Conservation (phyloP, 495 filamentous ascomycete genomes). For the Podospora australis region DNA sequence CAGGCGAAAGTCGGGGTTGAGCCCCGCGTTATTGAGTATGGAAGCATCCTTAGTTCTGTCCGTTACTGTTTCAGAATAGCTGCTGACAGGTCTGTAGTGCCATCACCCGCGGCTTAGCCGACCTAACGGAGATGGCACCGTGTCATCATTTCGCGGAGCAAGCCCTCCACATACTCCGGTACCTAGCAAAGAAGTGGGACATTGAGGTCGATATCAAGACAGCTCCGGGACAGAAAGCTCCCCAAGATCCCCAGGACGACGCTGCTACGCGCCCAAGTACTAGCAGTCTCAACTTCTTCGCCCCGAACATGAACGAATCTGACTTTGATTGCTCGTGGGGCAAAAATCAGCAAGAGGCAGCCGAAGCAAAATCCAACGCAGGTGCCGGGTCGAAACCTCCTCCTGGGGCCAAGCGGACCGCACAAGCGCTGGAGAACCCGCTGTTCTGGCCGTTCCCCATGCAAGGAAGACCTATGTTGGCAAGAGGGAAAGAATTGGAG, state of each 20-base stretch:
- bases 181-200: slow-evolving; percentile 51
- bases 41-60: no score
- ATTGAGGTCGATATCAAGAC: slow-evolving; percentile 40
- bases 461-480: slow-evolving; percentile 47
- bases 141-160: slow-evolving; percentile 56
- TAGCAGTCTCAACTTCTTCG: slow-evolving; percentile 45
- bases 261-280: slow-evolving; percentile 30
- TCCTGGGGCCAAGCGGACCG: no score
- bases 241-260: slow-evolving; percentile 14
- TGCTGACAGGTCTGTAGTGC: no score
- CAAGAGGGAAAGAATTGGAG: slow-evolving; percentile 35
- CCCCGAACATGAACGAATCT: slow-evolving; percentile 37
- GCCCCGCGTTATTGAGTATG: slow-evolving; percentile 30
- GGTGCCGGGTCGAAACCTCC: not conserved
- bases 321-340: slow-evolving; percentile 37
- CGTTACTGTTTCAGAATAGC: no score
- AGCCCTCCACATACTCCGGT: slow-evolving; percentile 51
- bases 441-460: slow-evolving; percentile 52
- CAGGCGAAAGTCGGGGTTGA: slow-evolving; percentile 18
- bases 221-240: slow-evolving; percentile 3
- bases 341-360: not conserved
- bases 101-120: slow-evolving; percentile 39
- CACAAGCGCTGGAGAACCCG: slow-evolving; percentile 40
- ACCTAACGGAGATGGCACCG: slow-evolving; percentile 49
- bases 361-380: slow-evolving; percentile 5